Conservation (phyloP, 1,139 yeast genomes). For the Yarrowia galli region DNA sequence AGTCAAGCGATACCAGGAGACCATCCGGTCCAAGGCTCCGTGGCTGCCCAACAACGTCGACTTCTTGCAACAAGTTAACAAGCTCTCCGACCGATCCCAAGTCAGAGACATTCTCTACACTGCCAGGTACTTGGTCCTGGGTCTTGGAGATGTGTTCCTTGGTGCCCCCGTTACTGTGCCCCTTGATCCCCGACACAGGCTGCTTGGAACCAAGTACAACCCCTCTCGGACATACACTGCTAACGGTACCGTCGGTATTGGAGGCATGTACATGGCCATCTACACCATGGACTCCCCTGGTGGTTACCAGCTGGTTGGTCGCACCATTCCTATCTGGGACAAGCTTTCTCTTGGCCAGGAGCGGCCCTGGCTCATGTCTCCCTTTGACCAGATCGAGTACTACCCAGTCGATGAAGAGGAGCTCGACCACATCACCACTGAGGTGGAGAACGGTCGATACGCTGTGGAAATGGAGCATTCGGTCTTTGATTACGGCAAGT, state of each 20-base stretch:
- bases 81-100: slow-evolving; percentile 68
- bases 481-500: slow-evolving; percentile 81
- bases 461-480: slow-evolving; percentile 75
- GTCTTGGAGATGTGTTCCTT: slow-evolving; percentile 94
- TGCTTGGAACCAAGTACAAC: slow-evolving; percentile 90
- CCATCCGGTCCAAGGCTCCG: slow-evolving; percentile 91
- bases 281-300: slow-evolving; percentile 99
- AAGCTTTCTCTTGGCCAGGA: slow-evolving; percentile 77
- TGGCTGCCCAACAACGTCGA: slow-evolving; percentile 98
- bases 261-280: slow-evolving; percentile 98
- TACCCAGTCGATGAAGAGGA: slow-evolving; percentile 89
- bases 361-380: slow-evolving; percentile 87
- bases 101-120: slow-evolving; percentile 84
- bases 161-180: slow-evolving; percentile 99
- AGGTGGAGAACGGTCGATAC: slow-evolving; percentile 82
- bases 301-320: slow-evolving; percentile 95
- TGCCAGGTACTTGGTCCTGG: slow-evolving; percentile 89
- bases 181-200: slow-evolving; percentile 92
- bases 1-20: slow-evolving; percentile 88
- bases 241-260: slow-evolving; percentile 96
- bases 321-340: slow-evolving; percentile 98
- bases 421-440: slow-evolving; percentile 72
- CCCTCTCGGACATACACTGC: slow-evolving; percentile 97
- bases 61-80: slow-evolving; percentile 88
- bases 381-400: slow-evolving; percentile 94